Base-by-base conservation (phyloP, 202 grass and related monocot species). In the Carex sylvatica region DNA sequence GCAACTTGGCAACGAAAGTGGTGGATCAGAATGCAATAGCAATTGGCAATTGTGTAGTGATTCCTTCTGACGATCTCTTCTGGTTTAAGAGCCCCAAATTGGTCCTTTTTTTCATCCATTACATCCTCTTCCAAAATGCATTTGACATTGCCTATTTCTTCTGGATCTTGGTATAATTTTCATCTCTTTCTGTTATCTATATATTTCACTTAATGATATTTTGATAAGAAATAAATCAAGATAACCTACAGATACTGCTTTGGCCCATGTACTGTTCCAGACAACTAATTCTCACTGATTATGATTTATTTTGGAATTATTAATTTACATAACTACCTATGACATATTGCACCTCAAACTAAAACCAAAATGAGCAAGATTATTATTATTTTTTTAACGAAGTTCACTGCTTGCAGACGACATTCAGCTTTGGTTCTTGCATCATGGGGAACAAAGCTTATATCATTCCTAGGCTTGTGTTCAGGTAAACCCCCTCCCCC, bases 111-210 rank as follows among this genome's bases (percentile, higher is more conserved):
- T 67, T 83, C 16, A 83, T 89, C 42, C 87, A 89, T 31, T 89
- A 85, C 55, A 86, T 89, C 52, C 77, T 89, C 59, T 86, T 89
- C 31, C 87, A 89, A 70, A 89, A 89, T 86, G 79, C 83, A 42
- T 86, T 89, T 83, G 87, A 83, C 72, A 79, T 79, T 49, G 87
- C 87, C 19, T 83, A 72, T 79, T 89, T 89, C 87, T 82, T 86
- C 62, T 83, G 79, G 70, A 77, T 89, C 59, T 70, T 65, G 79
- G 87, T 89, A 83, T 87, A 85, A 31, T 22, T 23, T 28, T 2
- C 70, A 66, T 44, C 22, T 52, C 0, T 22, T 7, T 4, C 52
- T 13, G 14, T 12, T 40, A 83, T 51, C 16, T 36, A 28, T 49
- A 49, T 49, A 49, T 63, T 13, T 3, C 15, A 4, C 40, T 49